Percentiles rank a stretch among this genome's conserved stretches.
phyloP scores from a whole-genome alignment of 1,139 yeast species.

The Sporopachydermia cereana region DNA sequence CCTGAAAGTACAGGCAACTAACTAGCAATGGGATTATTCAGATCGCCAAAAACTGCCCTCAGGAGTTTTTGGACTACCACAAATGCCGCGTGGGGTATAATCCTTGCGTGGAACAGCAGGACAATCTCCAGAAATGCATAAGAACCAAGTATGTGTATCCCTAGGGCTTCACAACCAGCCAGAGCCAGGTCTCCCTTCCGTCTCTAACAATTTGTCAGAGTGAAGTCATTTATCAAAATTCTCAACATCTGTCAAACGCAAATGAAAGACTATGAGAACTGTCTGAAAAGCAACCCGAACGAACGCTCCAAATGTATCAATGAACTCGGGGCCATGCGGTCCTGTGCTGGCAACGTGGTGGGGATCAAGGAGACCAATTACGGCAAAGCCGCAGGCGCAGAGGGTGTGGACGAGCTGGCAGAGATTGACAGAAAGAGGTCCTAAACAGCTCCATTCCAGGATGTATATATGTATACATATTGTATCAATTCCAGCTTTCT shows the following conservation, averaged over 20 bases:
- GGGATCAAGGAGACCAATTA: slow-evolving; percentile 2
- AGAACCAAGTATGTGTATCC: slow-evolving; percentile 18
- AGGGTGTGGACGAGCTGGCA: neutral
- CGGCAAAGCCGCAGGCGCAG: neutral
- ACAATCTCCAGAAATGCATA: slow-evolving; percentile 20
- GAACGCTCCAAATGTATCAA: slow-evolving; percentile 1
- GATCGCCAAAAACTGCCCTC: slow-evolving; percentile 24
- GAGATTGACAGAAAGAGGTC: slow-evolving; percentile 2
- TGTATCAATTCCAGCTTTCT: no score
- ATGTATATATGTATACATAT: no score
- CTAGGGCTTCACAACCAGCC: slow-evolving; percentile 18
- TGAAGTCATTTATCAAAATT: slow-evolving; percentile 24
- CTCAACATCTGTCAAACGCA: slow-evolving; percentile 19
- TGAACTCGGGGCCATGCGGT: neutral
- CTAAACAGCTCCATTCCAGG: neutral
- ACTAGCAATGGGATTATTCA: slow-evolving; percentile 17
- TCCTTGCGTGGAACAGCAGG: slow-evolving; percentile 16
- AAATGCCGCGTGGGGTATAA: slow-evolving; percentile 20
- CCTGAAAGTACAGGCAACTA: slow-evolving; percentile 8
- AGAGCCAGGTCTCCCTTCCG: no score
- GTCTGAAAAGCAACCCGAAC: slow-evolving; percentile 12
- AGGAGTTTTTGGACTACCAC: slow-evolving; percentile 23
- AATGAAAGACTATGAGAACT: slow-evolving; percentile 20
- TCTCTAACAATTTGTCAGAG: slow-evolving; percentile 14
- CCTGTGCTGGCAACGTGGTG: slow-evolving; percentile 3